Evolutionary conservation across 1,139 yeast species (phyloP), one percentile per base, ranked within the genome.

Genomic region (Saccharomyces hybrid): DNA sequence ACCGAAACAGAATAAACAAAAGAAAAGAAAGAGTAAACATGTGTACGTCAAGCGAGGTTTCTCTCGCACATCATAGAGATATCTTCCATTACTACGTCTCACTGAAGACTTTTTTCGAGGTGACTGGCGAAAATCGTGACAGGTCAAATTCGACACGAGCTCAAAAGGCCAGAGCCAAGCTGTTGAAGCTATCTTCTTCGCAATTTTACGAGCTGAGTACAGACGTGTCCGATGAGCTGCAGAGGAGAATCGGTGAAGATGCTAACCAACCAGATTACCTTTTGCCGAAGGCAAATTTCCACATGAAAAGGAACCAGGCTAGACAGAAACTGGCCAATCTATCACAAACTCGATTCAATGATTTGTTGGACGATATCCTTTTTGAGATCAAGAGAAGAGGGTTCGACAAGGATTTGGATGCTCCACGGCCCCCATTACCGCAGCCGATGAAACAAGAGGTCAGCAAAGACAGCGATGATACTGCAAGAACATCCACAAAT

Each of bases 271-370:
- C 87, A 4, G 85, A 81, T 57, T 82, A 80, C 65, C 74, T 88
- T 57, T 76, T 83, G 51, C 91, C 95, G 4, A 80, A 80, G 67
- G 77, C 81, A n/a, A 74, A 78, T 3, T 89, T 89, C 72, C 99
- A 95, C 69, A 95, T 96, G 38, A 91, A 90, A 68, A 79, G 99
- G 66, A 95, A 95, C 70, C 96, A 90, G 70, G 99, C 99, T 3
- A 80, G 99, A 63, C 91, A 88, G 68, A 93, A 91, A 71, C 78
- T 95, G 61, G 87, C 97, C 2, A 82, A 89, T 48, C 78, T 95
- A 58, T 95, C 97, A 0, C 84, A 85, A 55, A 73, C 84, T 9
- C 74, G 98, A 57, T 93, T 93, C 72, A 85, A 85, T 65, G 99
- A 93, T 69, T 79, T 95, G 67, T 96, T 90, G 11, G 84, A 88